phyloP scores from a whole-genome alignment of 257 asterid species.

The Ehretia macrophylla region DNA sequence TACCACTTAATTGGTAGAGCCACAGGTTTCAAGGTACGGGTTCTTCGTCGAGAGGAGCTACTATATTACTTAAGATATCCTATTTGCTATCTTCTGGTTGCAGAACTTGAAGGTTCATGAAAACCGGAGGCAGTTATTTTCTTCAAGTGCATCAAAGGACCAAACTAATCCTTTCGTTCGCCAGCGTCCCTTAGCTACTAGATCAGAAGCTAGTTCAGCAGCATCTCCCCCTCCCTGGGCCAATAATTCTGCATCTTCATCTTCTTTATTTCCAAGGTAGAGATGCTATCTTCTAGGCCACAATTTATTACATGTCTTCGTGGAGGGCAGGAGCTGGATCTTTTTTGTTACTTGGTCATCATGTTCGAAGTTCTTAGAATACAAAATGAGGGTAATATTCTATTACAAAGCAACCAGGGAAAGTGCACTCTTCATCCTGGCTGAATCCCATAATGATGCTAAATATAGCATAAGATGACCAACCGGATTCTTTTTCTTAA shows the following conservation, averaged over 20 bases:
- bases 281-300: slow-evolving; percentile 1
- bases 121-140: slow-evolving; percentile 70
- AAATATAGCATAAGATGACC: no score
- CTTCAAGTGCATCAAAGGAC: slow-evolving; percentile 61
- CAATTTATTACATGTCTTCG: no score
- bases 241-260: slow-evolving; percentile 44
- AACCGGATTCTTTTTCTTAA: no score
- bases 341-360: not conserved
- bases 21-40: not conserved
- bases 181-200: slow-evolving; percentile 82
- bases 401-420: no score
- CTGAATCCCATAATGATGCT: no score
- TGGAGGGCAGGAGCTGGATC: no score
- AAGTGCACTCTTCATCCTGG: no score
- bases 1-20: slow-evolving; percentile 4
- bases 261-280: slow-evolving; percentile 58
- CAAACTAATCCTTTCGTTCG: slow-evolving; percentile 80
- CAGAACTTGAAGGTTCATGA: slow-evolving; percentile 91
- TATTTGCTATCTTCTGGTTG: slow-evolving; percentile 15
- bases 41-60: not conserved
- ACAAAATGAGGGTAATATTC: no score
- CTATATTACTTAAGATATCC: not conserved
- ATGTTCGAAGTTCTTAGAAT: no score
- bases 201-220: slow-evolving; percentile 44
- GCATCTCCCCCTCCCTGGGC: slow-evolving; percentile 85